Evolutionary conservation across 768 basidiomycete genomes (phyloP), one percentile per base, ranked within the genome.

Genomic region (Piloderma croceum): DNA sequence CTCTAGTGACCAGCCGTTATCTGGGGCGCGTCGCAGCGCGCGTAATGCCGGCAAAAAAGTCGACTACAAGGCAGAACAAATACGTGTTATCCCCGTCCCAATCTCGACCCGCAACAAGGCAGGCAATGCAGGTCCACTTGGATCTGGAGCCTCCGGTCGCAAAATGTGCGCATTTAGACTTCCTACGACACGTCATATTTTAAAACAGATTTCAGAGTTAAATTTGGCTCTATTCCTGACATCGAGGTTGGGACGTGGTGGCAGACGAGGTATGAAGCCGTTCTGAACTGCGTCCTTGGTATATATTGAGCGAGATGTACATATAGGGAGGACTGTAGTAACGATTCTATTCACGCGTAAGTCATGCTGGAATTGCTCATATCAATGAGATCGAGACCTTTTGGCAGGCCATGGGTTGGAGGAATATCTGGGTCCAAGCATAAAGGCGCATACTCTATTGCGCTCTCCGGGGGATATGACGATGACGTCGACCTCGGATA

Each of bases 391-490:
- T n/a, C n/a, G n/a, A n/a, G n/a, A n/a, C n/a, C n/a, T n/a, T n/a
- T 34, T 17, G 21, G 1, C 48, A 91, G 87, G 2, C 90, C 90
- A 0, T 79, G 76, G 68, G 90, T 94, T 5, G 84, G 76, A 24
- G 92, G 92, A 0, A 93, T 96, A 32, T 69, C 80, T 7, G 74
- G 73, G 22, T 60, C 51, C 61, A 11, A 70, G 81, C 3, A 63
- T 63, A 0, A 81, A 5, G 91, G 92, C 2, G 85, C 88, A 2
- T 87, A 83, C 48, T 90, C 87, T 31, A 75, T 96, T 11, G 90
- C 85, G 3, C 73, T 94, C 3, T 90, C 87, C 29, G 92, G 92
- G 9, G 91, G 88, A 2, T 91, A 91, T 42, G 83, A 86, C 23
- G 89, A 90, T 40, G 89, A 90, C 49, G 74, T 90, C 13, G 88